Evolutionary conservation across 1,284 basidiomycete species (phyloP), one percentile per base, ranked within the genome.

Genomic region (Austroboletus novae-zelandiae): DNA sequence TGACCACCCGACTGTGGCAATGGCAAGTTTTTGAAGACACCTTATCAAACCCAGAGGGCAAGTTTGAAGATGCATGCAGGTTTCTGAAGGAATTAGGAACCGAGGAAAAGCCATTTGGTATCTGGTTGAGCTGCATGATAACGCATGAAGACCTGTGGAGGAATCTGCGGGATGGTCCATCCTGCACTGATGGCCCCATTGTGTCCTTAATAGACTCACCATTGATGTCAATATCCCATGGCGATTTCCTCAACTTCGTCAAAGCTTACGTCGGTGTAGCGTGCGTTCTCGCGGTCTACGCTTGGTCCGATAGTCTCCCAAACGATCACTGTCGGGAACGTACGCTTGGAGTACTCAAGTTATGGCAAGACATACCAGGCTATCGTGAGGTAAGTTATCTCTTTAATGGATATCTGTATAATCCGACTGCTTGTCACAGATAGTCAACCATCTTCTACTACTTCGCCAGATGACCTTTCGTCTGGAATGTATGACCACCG

Each of bases 221-320:
- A 1, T 44, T n/a, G 17, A 48, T 56, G 13, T 30, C 56, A 2
- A 66, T 75, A 25, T 74, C 77, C 2, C 80, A 83, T 61, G 75
- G 76, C 32, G 79, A 83, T 45, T 86, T 89, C 56, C 67, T 87
- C 17, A 70, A 75, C 2, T 83, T 86, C 54, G 69, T 86, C 18
- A 75, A 83, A 52, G 83, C 83, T 0, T 81, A 78, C 53, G 68
- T 89, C 42, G 88, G 88, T 8, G 74, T 89, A 5, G 75, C 82
- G 4, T 75, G 76, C 43, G 80, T 88, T 10, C 67, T 91, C n/a
- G 81, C 81, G 1, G 84, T 87, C n/a, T 84, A 83, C 60, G 84
- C 84, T 8, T 91, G 86, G 84, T 79, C 87, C 17, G 88, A 90
- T 59, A 85, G 84, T 62, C 70, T 87, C n/a, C 83, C 83, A 2